Evolutionary conservation across 176 grass and related monocot genomes (phyloP).

Genomic region (Zoysia japonica): DNA sequence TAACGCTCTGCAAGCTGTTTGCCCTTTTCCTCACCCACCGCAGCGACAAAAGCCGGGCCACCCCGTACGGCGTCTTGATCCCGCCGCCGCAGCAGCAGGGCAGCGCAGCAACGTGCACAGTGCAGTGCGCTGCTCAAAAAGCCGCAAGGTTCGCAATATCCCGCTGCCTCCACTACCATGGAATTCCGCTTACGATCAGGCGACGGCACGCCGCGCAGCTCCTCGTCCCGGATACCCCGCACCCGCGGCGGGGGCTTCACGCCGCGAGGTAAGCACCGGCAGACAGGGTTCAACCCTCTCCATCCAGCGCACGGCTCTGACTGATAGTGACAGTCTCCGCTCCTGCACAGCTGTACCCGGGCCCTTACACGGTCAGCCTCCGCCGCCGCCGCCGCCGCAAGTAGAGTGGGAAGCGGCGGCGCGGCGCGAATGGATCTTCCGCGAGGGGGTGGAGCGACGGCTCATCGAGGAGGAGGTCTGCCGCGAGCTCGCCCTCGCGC

Average conservation of each 20-base stretch:
- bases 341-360: background rate
- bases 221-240: background rate
- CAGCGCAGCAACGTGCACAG: background rate
- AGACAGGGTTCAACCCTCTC: background rate
- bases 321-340: background rate
- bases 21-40: background rate
- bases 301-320: background rate
- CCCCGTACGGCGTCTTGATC: background rate
- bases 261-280: conserved; percentile 33
- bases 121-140: background rate
- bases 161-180: background rate
- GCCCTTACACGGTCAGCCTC: background rate
- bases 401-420: conserved; percentile 13
- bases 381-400: background rate
- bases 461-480: conserved; percentile 28
- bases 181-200: conserved; percentile 53
- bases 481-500: conserved; percentile 22
- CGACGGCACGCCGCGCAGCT: background rate
- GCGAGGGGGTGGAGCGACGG: conserved; percentile 37
- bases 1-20: background rate
- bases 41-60: background rate
- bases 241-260: background rate
- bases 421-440: conserved; percentile 31
- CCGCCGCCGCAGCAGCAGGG: background rate
- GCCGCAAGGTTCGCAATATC: background rate